These are phyloP conservation scores for Oehlia diaphana DNA, from an alignment of 192 early-diverging fungal genomes.

Conservation along the genomic window DNA sequence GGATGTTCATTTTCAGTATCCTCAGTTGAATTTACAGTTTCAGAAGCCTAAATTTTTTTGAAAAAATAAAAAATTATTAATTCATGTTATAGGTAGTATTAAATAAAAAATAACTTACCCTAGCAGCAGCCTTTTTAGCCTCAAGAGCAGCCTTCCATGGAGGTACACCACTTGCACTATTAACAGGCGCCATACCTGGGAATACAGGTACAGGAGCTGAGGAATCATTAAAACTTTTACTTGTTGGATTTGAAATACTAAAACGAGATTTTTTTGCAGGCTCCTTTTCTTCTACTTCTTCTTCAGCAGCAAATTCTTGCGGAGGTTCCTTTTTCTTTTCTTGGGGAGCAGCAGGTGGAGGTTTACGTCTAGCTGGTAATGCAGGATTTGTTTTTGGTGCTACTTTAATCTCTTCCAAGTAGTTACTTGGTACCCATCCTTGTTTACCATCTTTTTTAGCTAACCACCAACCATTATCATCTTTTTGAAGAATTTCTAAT, in stretches of 20 bases:
- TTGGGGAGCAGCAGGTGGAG: conserved; percentile 38
- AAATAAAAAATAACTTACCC: background rate
- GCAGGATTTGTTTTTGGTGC: conserved; percentile 62
- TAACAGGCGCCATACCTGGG: conserved; percentile 33
- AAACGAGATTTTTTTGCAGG: background rate
- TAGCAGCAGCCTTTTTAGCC: conserved; percentile 53
- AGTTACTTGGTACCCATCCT: conserved; percentile 85
- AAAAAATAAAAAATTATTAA: background rate
- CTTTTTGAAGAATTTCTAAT: conserved; percentile 77
- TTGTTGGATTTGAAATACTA: background rate
- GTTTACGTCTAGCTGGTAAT: conserved; percentile 28
- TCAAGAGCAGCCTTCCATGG: conserved; percentile 59
- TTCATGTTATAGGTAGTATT: no score
- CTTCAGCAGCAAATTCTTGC: conserved; percentile 42
- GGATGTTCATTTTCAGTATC: background rate
- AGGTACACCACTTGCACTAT: conserved; percentile 44
- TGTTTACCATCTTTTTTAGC: conserved; percentile 58
- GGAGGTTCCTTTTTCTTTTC: conserved; percentile 45
- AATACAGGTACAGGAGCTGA: conserved; percentile 29
- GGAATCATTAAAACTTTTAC: conserved; percentile 12
- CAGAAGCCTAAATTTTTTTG: background rate
- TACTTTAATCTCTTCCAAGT: conserved; percentile 75
- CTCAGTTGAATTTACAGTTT: background rate
- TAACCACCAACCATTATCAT: conserved; percentile 91
- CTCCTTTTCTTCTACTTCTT: conserved; percentile 35